Percentiles rank a stretch among this genome's conserved stretches.
Conservation (phyloP, 2,329 filamentous ascomycete genomes). For the Fonsecaea multimorphosa region DNA sequence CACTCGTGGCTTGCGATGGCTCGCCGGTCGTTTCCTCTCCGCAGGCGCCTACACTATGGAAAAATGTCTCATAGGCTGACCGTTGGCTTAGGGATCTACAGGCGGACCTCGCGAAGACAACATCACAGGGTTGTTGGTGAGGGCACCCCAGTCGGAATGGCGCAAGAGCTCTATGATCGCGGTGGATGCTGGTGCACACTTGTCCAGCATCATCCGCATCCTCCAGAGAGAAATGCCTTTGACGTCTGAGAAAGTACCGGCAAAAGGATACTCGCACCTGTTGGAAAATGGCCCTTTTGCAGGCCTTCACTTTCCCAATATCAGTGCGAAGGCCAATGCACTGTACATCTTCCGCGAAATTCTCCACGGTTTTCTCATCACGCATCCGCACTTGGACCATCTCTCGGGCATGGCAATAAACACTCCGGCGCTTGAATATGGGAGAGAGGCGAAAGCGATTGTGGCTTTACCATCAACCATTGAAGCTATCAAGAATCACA, state of each 20-base stretch:
- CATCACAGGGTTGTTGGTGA: slow-evolving; percentile 85
- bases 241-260: slow-evolving; percentile 39
- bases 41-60: background rate
- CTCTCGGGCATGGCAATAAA: slow-evolving; percentile 91
- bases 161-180: slow-evolving; percentile 80
- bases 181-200: slow-evolving; percentile 91
- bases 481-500: slow-evolving; percentile 85
- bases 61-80: slow-evolving; percentile 12
- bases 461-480: slow-evolving; percentile 90
- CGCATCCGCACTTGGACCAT: slow-evolving; percentile 96
- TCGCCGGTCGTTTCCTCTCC: background rate
- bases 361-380: slow-evolving; percentile 88
- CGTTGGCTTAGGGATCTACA: slow-evolving; percentile 72
- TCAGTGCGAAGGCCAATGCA: slow-evolving; percentile 76
- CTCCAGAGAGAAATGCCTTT: slow-evolving; percentile 64
- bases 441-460: slow-evolving; percentile 78
- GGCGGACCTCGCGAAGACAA: slow-evolving; percentile 91
- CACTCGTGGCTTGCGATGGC: background rate
- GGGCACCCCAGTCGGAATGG: slow-evolving; percentile 81
- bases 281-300: slow-evolving; percentile 74
- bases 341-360: slow-evolving; percentile 78
- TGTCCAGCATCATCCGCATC: slow-evolving; percentile 82
- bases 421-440: slow-evolving; percentile 81
- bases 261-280: slow-evolving; percentile 39
- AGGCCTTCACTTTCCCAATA: slow-evolving; percentile 72